A percentile compares a stretch with the other conserved stretches of the same genome.
Conservation (phyloP, 2,329 filamentous ascomycete genomes). For the Aspergillus neotritici region DNA sequence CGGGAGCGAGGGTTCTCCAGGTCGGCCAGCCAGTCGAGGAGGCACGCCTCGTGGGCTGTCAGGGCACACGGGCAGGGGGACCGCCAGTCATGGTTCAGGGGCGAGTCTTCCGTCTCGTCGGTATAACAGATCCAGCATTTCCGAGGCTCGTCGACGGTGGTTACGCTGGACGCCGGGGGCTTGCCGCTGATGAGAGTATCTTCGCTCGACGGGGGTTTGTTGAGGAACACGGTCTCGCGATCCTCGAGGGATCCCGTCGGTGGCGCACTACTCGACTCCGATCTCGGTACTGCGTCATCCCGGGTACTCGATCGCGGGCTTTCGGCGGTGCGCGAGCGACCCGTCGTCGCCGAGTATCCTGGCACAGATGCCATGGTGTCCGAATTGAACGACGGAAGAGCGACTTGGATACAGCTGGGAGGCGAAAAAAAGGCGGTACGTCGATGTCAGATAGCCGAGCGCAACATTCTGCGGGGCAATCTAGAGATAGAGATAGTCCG, state of each 20-base stretch:
- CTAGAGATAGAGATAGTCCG: too few species aligned
- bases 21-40: constrained; percentile 91
- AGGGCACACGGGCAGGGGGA: constrained; percentile 87
- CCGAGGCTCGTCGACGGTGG: constrained; percentile 32
- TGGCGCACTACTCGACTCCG: constrained; percentile 3
- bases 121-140: constrained; percentile 68
- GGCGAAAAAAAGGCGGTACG: not conserved
- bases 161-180: constrained; percentile 10
- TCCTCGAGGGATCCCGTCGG: constrained; percentile 19
- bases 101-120: constrained; percentile 58
- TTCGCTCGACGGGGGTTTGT: constrained; percentile 16
- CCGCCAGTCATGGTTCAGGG: constrained; percentile 64
- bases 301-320: constrained; percentile 15
- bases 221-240: constrained; percentile 28
- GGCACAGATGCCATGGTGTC: constrained; percentile 32
- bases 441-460: not conserved
- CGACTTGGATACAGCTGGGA: not conserved
- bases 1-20: constrained; percentile 60
- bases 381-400: not conserved
- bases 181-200: constrained; percentile 16
- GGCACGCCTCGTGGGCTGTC: constrained; percentile 81
- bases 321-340: constrained; percentile 25
- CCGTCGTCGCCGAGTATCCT: constrained; percentile 22
- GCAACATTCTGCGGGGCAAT: constrained; percentile 12
- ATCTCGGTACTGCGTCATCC: constrained; percentile 9